Evolutionary conservation across 768 basidiomycete species (phyloP).

Genomic region (Pleurotus cornucopiae): DNA sequence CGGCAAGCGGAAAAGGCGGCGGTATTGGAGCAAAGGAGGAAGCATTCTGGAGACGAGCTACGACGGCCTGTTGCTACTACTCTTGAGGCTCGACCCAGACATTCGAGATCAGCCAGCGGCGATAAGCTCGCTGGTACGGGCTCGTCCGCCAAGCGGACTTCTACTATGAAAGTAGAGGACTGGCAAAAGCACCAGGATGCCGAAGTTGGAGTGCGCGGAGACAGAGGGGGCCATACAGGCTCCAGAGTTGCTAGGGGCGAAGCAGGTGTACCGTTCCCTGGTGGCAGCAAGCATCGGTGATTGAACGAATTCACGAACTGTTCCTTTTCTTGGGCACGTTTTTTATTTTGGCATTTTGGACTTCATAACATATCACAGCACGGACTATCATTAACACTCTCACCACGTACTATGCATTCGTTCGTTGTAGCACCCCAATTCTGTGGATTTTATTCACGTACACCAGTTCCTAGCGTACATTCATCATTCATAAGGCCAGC

Average conservation of each 20-base stretch:
- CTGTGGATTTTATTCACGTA: background rate
- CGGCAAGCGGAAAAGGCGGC: slow-evolving; percentile 70
- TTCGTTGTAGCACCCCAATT: too few relatives aligned
- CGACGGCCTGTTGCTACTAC: slow-evolving; percentile 21
- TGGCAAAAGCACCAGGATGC: slow-evolving; percentile 72
- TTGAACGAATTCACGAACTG: slow-evolving; percentile 1
- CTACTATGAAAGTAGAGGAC: slow-evolving; percentile 79
- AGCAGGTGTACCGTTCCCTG: slow-evolving; percentile 57
- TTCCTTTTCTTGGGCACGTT: slow-evolving; percentile 8
- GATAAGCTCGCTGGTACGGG: slow-evolving; percentile 43
- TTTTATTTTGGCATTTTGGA: slow-evolving; percentile 2
- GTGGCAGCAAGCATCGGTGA: slow-evolving; percentile 23
- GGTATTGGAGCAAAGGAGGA: slow-evolving; percentile 38
- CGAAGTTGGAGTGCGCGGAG: slow-evolving; percentile 16
- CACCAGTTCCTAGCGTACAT: background rate
- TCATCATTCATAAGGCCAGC: slow-evolving; percentile 8
- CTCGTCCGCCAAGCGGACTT: slow-evolving; percentile 57
- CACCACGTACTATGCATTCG: background rate
- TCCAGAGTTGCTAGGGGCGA: slow-evolving; percentile 5
- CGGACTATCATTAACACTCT: background rate
- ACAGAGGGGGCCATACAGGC: too few relatives aligned
- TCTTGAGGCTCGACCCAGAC: slow-evolving; percentile 34
- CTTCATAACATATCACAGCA: slow-evolving; percentile 1
- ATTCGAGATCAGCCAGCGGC: slow-evolving; percentile 57
- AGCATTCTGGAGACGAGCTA: slow-evolving; percentile 37